Percentiles rank a stretch among this genome's conserved stretches.
Conservation (phyloP, 768 basidiomycete species). For the Termitomyces sp. region DNA sequence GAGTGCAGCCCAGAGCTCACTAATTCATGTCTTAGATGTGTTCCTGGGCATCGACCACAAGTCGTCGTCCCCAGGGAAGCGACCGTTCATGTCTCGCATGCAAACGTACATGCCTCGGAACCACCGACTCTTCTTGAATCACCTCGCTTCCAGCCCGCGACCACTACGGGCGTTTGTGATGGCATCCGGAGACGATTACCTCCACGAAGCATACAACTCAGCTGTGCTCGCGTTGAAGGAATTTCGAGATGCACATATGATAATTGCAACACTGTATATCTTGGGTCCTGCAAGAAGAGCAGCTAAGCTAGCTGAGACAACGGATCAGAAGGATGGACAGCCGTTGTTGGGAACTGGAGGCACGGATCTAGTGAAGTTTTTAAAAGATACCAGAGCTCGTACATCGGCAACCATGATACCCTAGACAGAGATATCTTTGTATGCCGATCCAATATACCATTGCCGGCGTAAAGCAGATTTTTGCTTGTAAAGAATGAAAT, state of each 20-base stretch:
- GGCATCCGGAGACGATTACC: constrained; percentile 22
- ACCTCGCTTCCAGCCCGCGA: constrained; percentile 59
- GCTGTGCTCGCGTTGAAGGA: constrained; percentile 65
- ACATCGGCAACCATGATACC: constrained; percentile 45
- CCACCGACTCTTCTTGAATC: constrained; percentile 74
- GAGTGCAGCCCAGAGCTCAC: constrained; percentile 78
- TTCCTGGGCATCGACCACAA: constrained; percentile 68
- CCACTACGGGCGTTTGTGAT: constrained; percentile 58
- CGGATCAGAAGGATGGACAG: constrained; percentile 23
- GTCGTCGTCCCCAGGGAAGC: constrained; percentile 22
- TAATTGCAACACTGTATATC: constrained; percentile 73
- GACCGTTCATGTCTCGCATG: constrained; percentile 68
- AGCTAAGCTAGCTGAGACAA: constrained; percentile 20
- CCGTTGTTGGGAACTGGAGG: constrained; percentile 72
- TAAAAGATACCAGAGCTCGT: constrained; percentile 70
- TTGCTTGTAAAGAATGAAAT: not conserved
- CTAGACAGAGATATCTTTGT: not conserved
- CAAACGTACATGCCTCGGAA: constrained; percentile 80
- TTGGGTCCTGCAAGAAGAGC: constrained; percentile 59
- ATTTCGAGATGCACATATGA: constrained; percentile 77
- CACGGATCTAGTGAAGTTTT: constrained; percentile 71
- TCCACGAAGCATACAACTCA: constrained; percentile 59
- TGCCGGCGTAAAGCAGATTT: not conserved
- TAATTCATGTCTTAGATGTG: constrained; percentile 72
- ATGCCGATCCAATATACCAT: not conserved